phyloP scores from a whole-genome alignment of 2,329 filamentous ascomycete genomes.

The Falciphora oryzae region DNA sequence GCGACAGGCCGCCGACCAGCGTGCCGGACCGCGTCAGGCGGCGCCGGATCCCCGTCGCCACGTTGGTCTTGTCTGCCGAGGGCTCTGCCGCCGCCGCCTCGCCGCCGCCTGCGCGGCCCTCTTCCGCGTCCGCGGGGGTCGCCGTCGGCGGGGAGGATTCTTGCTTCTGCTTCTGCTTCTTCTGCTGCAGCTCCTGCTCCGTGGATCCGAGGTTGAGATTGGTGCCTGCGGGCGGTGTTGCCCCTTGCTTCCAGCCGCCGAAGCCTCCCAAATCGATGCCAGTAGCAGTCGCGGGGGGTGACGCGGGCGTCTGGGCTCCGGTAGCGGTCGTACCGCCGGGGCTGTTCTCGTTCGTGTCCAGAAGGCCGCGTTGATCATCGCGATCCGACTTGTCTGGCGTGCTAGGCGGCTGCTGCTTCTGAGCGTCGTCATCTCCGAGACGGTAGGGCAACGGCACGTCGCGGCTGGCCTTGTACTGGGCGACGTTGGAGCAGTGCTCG shows the following conservation, averaged over 20 bases:
- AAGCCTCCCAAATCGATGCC: neutral
- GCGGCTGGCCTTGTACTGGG: slow-evolving; percentile 80
- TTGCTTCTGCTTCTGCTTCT: neutral
- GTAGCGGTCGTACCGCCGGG: neutral
- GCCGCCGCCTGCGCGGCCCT: slow-evolving; percentile 2
- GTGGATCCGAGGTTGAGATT: too few species aligned
- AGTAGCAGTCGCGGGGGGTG: neutral
- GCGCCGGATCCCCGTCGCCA: slow-evolving; percentile 18
- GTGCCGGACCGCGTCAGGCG: slow-evolving; percentile 26
- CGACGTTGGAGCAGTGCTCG: slow-evolving; percentile 91
- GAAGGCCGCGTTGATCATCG: neutral
- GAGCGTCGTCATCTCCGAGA: slow-evolving; percentile 32
- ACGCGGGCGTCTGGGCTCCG: neutral
- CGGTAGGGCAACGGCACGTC: slow-evolving; percentile 84
- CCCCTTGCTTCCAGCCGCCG: neutral
- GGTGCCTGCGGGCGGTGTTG: neutral
- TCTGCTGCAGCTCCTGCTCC: neutral
- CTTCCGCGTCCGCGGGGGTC: slow-evolving; percentile 2
- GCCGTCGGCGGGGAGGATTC: neutral
- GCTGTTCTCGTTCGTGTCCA: neutral
- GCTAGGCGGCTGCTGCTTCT: neutral
- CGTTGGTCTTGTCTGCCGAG: slow-evolving; percentile 8
- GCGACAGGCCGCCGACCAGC: slow-evolving; percentile 23
- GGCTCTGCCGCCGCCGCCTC: neutral
- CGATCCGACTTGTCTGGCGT: neutral